Evolutionary conservation across 495 filamentous ascomycete species (phyloP), one percentile per base, ranked within the genome.

Genomic region (Penicillium cataractarum): DNA sequence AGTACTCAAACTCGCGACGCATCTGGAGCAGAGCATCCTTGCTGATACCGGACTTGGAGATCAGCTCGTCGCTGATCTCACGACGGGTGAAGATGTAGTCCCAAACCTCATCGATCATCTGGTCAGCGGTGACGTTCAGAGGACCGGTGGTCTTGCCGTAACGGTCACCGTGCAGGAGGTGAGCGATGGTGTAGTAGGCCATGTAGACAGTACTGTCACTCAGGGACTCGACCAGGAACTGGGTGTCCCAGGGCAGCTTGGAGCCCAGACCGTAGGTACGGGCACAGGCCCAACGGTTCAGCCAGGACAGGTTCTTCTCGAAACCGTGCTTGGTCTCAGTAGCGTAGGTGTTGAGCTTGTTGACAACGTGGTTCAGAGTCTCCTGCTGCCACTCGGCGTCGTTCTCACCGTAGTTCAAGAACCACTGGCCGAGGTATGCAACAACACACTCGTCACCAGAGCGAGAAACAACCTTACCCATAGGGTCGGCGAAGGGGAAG

Each of bases 61-160:
- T 64, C 55, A 91, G 73, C 5, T 89, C 84, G 22, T 91, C 84
- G 55, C 82, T 84, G 26, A 91, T 76, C 61, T 92, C 87, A 17
- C 81, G 76, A 53, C 87, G 79, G 44, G 82, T 84, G 75, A 97
- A 97, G 62, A 98, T 74, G 71, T 95, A 97, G 76, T 99, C 94
- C 93, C 94, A 99, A 33, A 97, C 90, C 64, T 96, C 93, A 67
- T 97, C 94, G 39, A 82, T 92, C 92, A 99, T 95, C 76, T 98
- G 91, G 13, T 93, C 89, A 2, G 93, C 80, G 37, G 82, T 87
- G 62, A 97, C 80, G 59, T 86, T 79, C 26, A 88, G 77, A 31
- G 83, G 72, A 55, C 93, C 93, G 55, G 82, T 80, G 55, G 86
- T 81, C 61, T 86, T 87, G 19, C 93, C 93, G 64, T 90, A 97